These are phyloP conservation scores for Mycena citricolor DNA, from an alignment of 1,284 basidiomycete species.

Conservation along the genomic window DNA sequence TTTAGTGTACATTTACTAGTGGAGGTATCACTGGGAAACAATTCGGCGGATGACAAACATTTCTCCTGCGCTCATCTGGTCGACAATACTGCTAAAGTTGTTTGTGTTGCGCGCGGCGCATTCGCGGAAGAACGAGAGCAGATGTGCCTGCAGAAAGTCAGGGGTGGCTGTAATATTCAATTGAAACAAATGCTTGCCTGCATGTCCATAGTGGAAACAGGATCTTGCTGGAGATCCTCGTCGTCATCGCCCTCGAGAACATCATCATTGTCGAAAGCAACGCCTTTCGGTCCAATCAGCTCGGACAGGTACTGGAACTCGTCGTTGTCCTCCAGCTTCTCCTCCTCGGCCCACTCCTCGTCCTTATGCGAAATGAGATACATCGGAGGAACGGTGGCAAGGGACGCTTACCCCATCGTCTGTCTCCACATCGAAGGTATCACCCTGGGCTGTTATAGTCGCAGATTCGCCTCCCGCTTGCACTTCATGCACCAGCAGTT, in stretches of 20 bases:
- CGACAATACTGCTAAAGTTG: conserved; percentile 64
- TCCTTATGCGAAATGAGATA: conserved; percentile 45
- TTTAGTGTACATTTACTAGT: too few relatives aligned
- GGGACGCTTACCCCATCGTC: conserved; percentile 69
- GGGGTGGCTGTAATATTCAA: conserved; percentile 3
- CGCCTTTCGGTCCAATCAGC: conserved; percentile 64
- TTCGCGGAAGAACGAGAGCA: conserved; percentile 68
- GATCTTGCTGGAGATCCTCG: conserved; percentile 85
- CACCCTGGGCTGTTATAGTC: conserved; percentile 54
- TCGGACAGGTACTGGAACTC: conserved; percentile 70
- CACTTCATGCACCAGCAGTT: conserved; percentile 84
- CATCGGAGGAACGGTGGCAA: conserved; percentile 11
- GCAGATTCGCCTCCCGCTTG: conserved; percentile 72
- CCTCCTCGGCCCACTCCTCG: conserved; percentile 89
- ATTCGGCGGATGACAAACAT: conserved; percentile 62
- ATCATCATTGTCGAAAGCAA: conserved; percentile 72
- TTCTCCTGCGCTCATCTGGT: conserved; percentile 69
- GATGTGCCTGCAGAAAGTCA: conserved; percentile 50
- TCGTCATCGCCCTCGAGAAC: conserved; percentile 71
- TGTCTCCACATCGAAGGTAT: conserved; percentile 56
- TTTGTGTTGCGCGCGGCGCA: conserved; percentile 66
- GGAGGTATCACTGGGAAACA: too few relatives aligned
- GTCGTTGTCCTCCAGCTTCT: conserved; percentile 44
- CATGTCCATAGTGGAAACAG: conserved; percentile 87
- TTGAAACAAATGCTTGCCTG: conserved; percentile 52